Percentiles rank a stretch among this genome's conserved stretches.
Evolutionary conservation across 768 basidiomycete species (phyloP).

Genomic region (Wakefieldia striispora): DNA sequence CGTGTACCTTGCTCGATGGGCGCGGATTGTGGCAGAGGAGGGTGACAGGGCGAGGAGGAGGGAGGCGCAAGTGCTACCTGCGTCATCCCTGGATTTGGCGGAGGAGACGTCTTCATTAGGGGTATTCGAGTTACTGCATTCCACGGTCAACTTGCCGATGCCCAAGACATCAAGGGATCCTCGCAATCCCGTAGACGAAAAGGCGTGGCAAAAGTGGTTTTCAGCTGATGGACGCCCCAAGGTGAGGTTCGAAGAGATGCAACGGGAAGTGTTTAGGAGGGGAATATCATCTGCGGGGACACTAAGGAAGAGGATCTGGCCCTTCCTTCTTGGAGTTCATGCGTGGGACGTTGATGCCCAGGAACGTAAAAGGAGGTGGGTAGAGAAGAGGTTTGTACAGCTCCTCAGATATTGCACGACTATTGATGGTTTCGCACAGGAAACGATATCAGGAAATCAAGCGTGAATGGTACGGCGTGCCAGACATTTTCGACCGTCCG

Average conservation of each 20-base stretch:
- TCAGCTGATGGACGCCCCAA: constrained; percentile 63
- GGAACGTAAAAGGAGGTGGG: constrained; percentile 62
- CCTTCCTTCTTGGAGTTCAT: constrained; percentile 81
- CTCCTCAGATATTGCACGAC: not conserved
- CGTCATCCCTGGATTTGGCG: constrained; percentile 45
- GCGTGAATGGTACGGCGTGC: constrained; percentile 78
- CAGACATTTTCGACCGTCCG: constrained; percentile 76
- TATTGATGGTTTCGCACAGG: constrained; percentile 38
- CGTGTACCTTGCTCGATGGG: constrained; percentile 96
- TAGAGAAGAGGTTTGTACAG: constrained; percentile 53
- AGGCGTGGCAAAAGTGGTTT: constrained; percentile 80
- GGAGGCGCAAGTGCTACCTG: constrained; percentile 70
- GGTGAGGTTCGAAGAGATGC: constrained; percentile 67
- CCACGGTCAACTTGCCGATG: constrained; percentile 73
- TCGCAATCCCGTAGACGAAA: constrained; percentile 68
- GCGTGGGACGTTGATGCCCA: constrained; percentile 71
- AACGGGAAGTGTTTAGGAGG: constrained; percentile 72
- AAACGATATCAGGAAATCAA: constrained; percentile 69
- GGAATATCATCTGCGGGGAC: constrained; percentile 56
- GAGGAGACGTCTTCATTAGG: constrained; percentile 77
- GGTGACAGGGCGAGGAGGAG: constrained; percentile 84
- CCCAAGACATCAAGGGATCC: constrained; percentile 85
- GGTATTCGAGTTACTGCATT: constrained; percentile 83
- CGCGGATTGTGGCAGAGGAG: constrained; percentile 95
- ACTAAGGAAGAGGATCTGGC: constrained; percentile 81